A percentile compares a stretch with the other conserved stretches of the same genome.
These are phyloP conservation scores for Diaporthe citri DNA, from an alignment of 2,329 filamentous ascomycete genomes.

Conservation along the genomic window DNA sequence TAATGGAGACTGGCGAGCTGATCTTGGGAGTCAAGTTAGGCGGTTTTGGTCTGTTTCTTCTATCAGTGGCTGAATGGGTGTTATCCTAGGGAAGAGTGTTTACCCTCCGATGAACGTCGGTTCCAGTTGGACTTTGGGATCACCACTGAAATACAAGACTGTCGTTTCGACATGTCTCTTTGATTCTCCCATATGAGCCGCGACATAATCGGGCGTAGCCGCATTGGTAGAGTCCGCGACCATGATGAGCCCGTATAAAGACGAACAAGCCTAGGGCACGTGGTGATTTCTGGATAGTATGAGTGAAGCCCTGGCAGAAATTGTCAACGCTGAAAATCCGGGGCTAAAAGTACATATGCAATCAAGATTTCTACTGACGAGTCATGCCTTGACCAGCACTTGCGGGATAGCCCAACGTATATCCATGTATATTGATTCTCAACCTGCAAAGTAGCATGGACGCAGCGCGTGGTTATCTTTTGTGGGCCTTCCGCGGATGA, in stretches of 20 bases:
- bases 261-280: neutral
- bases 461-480: slow-evolving; percentile 15
- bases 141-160: slow-evolving; percentile 12
- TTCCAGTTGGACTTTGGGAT: slow-evolving; percentile 6
- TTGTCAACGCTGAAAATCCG: neutral
- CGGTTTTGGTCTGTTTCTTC: slow-evolving; percentile 2
- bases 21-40: slow-evolving; percentile 28
- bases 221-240: slow-evolving; percentile 1
- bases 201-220: neutral
- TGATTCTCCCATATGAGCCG: neutral
- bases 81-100: neutral
- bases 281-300: neutral
- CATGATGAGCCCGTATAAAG: neutral
- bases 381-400: slow-evolving; percentile 16
- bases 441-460: neutral
- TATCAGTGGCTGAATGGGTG: neutral
- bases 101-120: slow-evolving; percentile 14
- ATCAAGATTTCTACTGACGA: neutral
- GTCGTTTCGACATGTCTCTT: slow-evolving; percentile 8
- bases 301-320: neutral
- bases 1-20: neutral
- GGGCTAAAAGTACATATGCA: neutral
- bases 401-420: neutral
- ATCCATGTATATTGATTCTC: neutral
- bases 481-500: neutral